Base-by-base conservation (phyloP, 2,329 filamentous ascomycete species). In the Parastagonospora nodorum region DNA sequence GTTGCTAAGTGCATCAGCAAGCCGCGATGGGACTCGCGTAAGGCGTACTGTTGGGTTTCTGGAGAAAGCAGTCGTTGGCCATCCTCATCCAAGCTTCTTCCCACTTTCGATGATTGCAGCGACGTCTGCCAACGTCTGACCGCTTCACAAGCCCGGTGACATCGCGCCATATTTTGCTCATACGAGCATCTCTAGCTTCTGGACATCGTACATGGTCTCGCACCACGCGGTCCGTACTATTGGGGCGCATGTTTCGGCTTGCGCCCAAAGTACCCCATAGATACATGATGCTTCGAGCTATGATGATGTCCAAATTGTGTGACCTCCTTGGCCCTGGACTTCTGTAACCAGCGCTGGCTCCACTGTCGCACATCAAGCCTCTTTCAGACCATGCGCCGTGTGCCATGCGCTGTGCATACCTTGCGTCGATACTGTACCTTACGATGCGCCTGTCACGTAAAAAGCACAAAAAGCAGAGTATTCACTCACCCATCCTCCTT, bases 401-500 rank as follows among this genome's bases (percentile, higher is more conserved):
- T 3, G 16, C 27, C 11, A 19, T 27, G 29, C 14, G 9, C 28
- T 43, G 15, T 31, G 12, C 38, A 33, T 15, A 14, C 11, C 19
- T 31, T 6, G 27, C 33, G 29, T 45, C 29, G 51, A 35, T 41
- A 36, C 39, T 53, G 48, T 58, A 63, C 61, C 61, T 60, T 59
- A n/a, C 49, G 60, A 64, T 61, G 60, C 63, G 60, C 60, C 58
- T 60, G 36, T 56, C 31, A 37, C 47, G 45, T 33, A 16, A 36
- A 36, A 50, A 33, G 39, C 12, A 43, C 39, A 28, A 45, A 48
- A 31, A 28, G 53, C 36, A 28, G 55, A 52, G 52, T 27, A 37
- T 45, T 53, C 43, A 75, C 90, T 92, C 87, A 95, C 90, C 90
- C 90, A 72, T 95, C 90, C 84, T 95, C 90, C 76, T 95, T 95